phyloP scores from a whole-genome alignment of 176 grass and related monocot species.

The Secale cereale region DNA sequence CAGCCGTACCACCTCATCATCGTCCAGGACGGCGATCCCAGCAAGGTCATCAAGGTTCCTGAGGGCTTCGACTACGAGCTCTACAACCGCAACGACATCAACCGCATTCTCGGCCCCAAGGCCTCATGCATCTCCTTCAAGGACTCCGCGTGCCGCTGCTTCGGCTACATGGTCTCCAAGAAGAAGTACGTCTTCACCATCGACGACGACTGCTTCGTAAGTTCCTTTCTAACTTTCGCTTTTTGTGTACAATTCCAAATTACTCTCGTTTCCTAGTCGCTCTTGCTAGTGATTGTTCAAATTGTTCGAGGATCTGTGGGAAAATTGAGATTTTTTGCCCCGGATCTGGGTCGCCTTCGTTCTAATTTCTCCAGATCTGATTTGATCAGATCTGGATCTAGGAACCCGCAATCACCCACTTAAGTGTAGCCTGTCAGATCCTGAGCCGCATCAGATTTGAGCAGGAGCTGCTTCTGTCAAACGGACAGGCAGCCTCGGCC shows the following conservation, averaged over 20 bases:
- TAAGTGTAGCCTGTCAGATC: no score
- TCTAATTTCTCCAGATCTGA: slow-evolving; percentile 43
- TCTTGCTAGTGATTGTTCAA: not conserved
- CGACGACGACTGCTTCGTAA: slow-evolving; percentile 92
- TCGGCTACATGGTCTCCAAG: slow-evolving; percentile 94
- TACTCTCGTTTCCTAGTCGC: not conserved
- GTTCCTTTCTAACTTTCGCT: not conserved
- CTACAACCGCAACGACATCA: slow-evolving; percentile 99
- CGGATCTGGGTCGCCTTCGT: slow-evolving; percentile 14
- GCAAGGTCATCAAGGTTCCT: slow-evolving; percentile 64
- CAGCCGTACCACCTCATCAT: slow-evolving; percentile 93
- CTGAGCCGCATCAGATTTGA: not conserved
- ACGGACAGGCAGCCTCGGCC: not conserved
- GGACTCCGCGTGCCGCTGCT: slow-evolving; percentile 93
- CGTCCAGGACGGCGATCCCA: slow-evolving; percentile 84
- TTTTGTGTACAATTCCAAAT: not conserved
- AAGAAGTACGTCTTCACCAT: slow-evolving; percentile 98
- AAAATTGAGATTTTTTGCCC: not conserved
- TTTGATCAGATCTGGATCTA: slow-evolving; percentile 47
- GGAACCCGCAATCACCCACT: not conserved
- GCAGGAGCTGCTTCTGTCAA: not conserved
- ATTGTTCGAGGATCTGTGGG: slow-evolving; percentile 17
- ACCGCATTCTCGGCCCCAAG: slow-evolving; percentile 93
- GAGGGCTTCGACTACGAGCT: slow-evolving; percentile 96
- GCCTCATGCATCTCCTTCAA: slow-evolving; percentile 95